Conservation (phyloP, 2,329 filamentous ascomycete genomes). For the Aspergillus awamori region DNA sequence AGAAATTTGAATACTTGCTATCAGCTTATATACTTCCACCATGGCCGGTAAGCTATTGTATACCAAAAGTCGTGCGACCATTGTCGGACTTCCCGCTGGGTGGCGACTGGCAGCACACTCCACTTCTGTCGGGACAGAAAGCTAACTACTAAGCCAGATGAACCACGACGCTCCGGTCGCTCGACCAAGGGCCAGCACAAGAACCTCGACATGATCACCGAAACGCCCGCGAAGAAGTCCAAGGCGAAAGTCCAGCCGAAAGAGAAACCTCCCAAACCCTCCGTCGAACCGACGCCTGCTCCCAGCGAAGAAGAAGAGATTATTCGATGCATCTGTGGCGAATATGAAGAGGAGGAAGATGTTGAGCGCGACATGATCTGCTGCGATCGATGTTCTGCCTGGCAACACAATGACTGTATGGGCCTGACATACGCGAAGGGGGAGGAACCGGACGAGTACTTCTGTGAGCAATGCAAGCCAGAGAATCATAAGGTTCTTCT, state of each 20-base stretch:
- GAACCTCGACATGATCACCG: conserved; percentile 72
- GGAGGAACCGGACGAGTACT: conserved; percentile 81
- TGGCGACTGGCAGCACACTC: conserved; percentile 14
- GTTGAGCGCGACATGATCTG: conserved; percentile 91
- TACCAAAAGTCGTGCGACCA: conserved; percentile 21
- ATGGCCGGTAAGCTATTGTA: conserved; percentile 65
- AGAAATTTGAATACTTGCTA: conserved; percentile 38
- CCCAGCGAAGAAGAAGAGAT: conserved; percentile 64
- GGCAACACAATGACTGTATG: conserved; percentile 98
- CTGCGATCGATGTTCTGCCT: conserved; percentile 87
- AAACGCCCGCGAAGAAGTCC: conserved; percentile 53
- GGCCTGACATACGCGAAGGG: conserved; percentile 76
- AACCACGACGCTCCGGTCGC: conserved; percentile 90
- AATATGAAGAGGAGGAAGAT: conserved; percentile 81
- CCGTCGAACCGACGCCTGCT: conserved; percentile 49
- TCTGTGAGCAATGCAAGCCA: conserved; percentile 86
- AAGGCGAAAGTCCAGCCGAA: conserved; percentile 52
- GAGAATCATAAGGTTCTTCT: conserved; percentile 80
- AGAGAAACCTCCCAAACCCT: conserved; percentile 50
- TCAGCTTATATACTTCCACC: conserved; percentile 36
- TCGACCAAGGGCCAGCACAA: conserved; percentile 98
- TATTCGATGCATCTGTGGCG: conserved; percentile 91
- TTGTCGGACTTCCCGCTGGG: conserved; percentile 2
- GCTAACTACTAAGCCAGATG: conserved; percentile 58
- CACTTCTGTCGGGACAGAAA: conserved; percentile 16